Evolutionary conservation across 768 basidiomycete species (phyloP), one percentile per base, ranked within the genome.

Genomic region (Mycena metata): DNA sequence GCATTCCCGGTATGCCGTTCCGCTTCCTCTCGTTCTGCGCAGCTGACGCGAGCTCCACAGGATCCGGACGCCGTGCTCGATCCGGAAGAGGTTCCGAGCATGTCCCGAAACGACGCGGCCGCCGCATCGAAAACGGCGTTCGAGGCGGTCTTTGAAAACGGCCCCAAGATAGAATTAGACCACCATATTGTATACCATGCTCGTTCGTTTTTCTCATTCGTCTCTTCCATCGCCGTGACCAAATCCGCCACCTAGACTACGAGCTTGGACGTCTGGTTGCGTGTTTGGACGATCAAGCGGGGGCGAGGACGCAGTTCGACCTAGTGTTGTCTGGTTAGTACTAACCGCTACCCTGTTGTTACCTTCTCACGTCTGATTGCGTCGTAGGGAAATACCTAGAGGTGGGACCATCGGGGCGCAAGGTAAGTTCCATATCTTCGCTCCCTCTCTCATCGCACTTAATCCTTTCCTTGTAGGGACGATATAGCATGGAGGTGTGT

Each of bases 101-200:
- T 84, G 12, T 70, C 84, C 15, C 84, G 85, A 49, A 83, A 81
- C 6, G 89, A 89, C 35, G 90, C 92, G 0, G 88, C 82, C 50
- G 76, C 73, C 13, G 83, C 80, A 15, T 86, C 94, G 0, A 80
- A 82, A 69, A 81, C 76, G 17, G 89, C 91, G 8, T 90, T 95
- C 75, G 79, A 87, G 70, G 84, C 83, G 0, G 91, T 96, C 15
- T 87, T 98, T 47, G 80, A 85, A 65, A 77, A 94, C 67, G 94
- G 92, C 0, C 83, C 85, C 2, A 88, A 88, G 79, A 90, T 94
- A 51, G 88, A 92, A 79, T 82, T 94, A 46, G 97, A 99, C 74
- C 96, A 99, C 76, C 91, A 94, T 75, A 76, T 98, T 52, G 89
- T 96, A 11, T 98, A 96, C 78, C 89, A 92, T 74, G 86, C 95